Evolutionary conservation across 257 asterid species (phyloP), one percentile per base, ranked within the genome.

Genomic region (Penstemon barbatus): DNA sequence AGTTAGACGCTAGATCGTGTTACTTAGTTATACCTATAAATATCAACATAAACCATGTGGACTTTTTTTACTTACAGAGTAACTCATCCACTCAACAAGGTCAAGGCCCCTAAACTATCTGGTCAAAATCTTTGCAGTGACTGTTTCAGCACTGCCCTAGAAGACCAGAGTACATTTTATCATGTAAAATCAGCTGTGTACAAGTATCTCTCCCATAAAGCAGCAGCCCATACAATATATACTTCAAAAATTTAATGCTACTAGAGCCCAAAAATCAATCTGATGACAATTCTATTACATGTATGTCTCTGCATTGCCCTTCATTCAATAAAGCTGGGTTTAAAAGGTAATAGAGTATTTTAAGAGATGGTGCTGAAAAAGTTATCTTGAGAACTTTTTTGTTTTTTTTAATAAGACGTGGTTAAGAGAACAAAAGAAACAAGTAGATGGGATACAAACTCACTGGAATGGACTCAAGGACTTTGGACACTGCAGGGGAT

Each of bases 391-490:
- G 33, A 25, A 25, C 33, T 1, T 25, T 25, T 25, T 25, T 15
- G 18, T 25, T 25, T 25, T 25, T 25, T 25, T 25, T 25, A 25
- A 1, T 25, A 25, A 25, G 33, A 25, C 33, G 1, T 25, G 33
- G 33, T 25, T 25, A 25, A 25, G 68, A 63, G 7, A 63, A 54
- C 5, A 37, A 71, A 73, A 65, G 19, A 51, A 65, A 59, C 46
- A 43, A 63, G 71, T 40, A 51, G 73, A 54, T 1, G 8, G 15
- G 59, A 44, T 39, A 41, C 54, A 57, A 74, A 72, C 95, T 81
- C 80, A 91, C 98, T 8, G 87, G 87, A 77, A 91, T 87, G 68
- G 90, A 87, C 76, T 89, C 87, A 49, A 91, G 89, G 75, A 91
- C 96, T 73, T 71, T 80, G 33, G 96, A 83, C 52, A 85, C 90